These are phyloP conservation scores for Musa acuminata DNA, from an alignment of 176 grass and related monocot genomes.

Conservation along the genomic window DNA sequence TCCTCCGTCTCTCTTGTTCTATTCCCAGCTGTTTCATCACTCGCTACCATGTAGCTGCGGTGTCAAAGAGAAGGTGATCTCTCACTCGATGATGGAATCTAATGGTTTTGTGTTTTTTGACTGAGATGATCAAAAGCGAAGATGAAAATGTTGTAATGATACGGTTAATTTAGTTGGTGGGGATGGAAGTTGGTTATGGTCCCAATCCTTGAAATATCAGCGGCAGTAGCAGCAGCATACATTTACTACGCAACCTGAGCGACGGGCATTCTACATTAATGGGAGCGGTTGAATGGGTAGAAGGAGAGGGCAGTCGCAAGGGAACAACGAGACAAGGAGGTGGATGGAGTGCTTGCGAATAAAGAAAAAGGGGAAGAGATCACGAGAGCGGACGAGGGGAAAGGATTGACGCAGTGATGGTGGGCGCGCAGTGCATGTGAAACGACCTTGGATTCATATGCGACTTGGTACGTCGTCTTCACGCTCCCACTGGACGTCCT, in stretches of 20 bases:
- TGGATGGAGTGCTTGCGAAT: neutral
- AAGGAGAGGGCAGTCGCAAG: neutral
- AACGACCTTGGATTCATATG: slow-evolving; percentile 30
- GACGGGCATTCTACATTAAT: slow-evolving; percentile 8
- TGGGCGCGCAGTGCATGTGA: slow-evolving; percentile 38
- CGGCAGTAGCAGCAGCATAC: neutral
- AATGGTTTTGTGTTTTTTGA: no score
- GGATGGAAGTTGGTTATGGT: neutral
- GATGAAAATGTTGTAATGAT: no score
- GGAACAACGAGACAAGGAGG: neutral
- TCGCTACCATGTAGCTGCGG: no score
- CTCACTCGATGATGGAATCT: no score
- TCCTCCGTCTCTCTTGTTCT: no score
- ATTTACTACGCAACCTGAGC: neutral
- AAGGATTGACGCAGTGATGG: neutral
- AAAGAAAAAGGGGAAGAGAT: slow-evolving; percentile 1
- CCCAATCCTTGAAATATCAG: neutral
- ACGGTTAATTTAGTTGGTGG: no score
- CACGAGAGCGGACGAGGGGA: slow-evolving; percentile 5
- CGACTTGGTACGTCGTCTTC: slow-evolving; percentile 13
- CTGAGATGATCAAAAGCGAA: no score
- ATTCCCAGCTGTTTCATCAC: no score
- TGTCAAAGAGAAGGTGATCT: no score
- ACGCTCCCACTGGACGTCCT: neutral
- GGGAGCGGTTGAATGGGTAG: slow-evolving; percentile 1